Conservation (phyloP, 164 flowering plant species). For the Malania oleifera region DNA sequence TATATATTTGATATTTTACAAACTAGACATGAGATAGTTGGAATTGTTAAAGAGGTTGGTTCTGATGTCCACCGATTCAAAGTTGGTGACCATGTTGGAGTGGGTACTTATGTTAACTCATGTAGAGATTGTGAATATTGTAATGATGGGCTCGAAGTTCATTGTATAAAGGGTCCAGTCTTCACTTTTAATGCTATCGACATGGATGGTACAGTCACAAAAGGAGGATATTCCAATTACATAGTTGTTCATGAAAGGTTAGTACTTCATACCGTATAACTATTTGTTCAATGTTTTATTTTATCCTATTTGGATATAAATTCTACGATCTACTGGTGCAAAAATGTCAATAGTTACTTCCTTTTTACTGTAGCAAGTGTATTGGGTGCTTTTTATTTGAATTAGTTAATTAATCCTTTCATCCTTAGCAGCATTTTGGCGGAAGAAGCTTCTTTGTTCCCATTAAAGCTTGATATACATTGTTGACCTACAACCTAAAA, state of each 20-base stretch:
- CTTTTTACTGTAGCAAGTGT: no score
- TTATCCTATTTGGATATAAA: neutral
- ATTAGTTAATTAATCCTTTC: no score
- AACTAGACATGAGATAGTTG: constrained; percentile 82
- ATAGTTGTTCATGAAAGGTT: constrained; percentile 73
- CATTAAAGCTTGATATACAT: no score
- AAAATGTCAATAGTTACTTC: no score
- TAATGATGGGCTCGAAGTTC: constrained; percentile 44
- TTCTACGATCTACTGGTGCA: no score
- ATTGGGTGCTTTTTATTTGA: no score
- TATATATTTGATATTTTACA: neutral
- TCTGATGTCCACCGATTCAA: constrained; percentile 54
- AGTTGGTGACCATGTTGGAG: constrained; percentile 81
- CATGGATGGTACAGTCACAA: constrained; percentile 70
- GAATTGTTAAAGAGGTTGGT: constrained; percentile 70
- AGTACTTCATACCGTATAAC: neutral
- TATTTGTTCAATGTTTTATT: neutral
- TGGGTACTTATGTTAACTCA: constrained; percentile 78
- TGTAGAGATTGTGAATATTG: constrained; percentile 81
- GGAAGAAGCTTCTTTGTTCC: no score
- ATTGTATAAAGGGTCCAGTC: constrained; percentile 47
- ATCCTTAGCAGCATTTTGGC: no score
- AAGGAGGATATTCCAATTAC: constrained; percentile 76
- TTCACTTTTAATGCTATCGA: constrained; percentile 65
- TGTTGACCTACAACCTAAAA: no score